phyloP scores from a whole-genome alignment of 202 grass and related monocot genomes.

The Panicum virgatum region DNA sequence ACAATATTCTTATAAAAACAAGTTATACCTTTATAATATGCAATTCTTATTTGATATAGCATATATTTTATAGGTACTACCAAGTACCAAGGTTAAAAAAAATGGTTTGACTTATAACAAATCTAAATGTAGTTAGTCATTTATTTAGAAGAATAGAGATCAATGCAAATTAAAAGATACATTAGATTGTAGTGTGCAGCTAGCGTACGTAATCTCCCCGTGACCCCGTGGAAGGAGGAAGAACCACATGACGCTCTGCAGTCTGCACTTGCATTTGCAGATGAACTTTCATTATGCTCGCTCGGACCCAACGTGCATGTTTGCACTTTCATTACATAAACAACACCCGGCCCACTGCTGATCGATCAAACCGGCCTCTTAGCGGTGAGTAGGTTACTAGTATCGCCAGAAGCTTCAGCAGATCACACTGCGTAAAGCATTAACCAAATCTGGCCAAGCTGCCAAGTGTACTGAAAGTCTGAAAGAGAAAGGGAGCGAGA shows the following conservation, averaged over 20 bases:
- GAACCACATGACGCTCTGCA: background rate
- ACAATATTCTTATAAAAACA: no score
- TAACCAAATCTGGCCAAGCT: background rate
- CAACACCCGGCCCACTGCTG: background rate
- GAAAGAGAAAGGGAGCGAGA: background rate
- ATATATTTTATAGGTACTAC: no score
- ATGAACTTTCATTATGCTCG: background rate
- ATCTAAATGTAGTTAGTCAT: no score
- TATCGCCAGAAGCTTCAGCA: background rate
- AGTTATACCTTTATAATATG: no score
- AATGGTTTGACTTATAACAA: no score
- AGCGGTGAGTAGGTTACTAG: background rate
- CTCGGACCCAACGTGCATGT: background rate
- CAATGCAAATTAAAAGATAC: no score
- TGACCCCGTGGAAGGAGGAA: background rate
- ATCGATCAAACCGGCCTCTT: background rate
- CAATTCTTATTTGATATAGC: no score
- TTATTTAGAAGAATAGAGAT: no score
- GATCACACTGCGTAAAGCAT: background rate
- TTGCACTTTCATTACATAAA: background rate
- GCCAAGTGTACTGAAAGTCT: background rate
- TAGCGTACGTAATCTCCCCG: no score
- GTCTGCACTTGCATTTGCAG: background rate
- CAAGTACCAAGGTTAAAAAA: no score
- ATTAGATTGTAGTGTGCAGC: no score